phyloP scores from a whole-genome alignment of 2,329 filamentous ascomycete genomes.

The Kalmusia sp. region DNA sequence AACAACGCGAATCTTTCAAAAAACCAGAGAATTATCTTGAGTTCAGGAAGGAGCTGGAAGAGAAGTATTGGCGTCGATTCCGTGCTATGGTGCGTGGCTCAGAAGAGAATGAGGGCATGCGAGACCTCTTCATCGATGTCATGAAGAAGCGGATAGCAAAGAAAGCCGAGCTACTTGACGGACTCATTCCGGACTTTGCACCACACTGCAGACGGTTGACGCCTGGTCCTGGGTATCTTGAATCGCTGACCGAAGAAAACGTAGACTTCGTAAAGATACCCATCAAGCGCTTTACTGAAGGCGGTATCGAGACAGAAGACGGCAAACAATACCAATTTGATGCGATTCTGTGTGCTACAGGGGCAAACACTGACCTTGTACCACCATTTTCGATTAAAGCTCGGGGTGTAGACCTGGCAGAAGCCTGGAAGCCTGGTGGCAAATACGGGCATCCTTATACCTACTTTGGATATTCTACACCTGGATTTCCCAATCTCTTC shows the following conservation, averaged over 20 bases:
- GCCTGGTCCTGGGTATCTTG: constrained; percentile 47
- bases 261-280: constrained; percentile 49
- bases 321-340: constrained; percentile 49
- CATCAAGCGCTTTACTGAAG: constrained; percentile 47
- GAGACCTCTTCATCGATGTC: constrained; percentile 38
- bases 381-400: constrained; percentile 68
- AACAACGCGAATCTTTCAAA: constrained; percentile 64
- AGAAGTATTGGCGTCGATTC: constrained; percentile 66
- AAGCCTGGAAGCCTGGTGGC: constrained; percentile 64
- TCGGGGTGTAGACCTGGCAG: constrained; percentile 60
- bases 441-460: constrained; percentile 70
- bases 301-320: constrained; percentile 49
- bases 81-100: constrained; percentile 48
- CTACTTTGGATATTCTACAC: constrained; percentile 69
- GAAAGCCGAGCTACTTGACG: constrained; percentile 51
- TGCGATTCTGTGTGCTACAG: constrained; percentile 68
- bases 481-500: constrained; percentile 72
- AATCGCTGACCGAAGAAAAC: constrained; percentile 50
- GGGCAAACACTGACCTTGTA: constrained; percentile 60
- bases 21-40: constrained; percentile 67
- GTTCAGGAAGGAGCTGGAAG: constrained; percentile 51
- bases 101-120: constrained; percentile 39
- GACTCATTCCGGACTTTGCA: constrained; percentile 49
- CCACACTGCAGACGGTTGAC: constrained; percentile 44
- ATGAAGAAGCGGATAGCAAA: constrained; percentile 49